Base-by-base conservation (phyloP, 176 grass and related monocot genomes). In the Musa acuminata region DNA sequence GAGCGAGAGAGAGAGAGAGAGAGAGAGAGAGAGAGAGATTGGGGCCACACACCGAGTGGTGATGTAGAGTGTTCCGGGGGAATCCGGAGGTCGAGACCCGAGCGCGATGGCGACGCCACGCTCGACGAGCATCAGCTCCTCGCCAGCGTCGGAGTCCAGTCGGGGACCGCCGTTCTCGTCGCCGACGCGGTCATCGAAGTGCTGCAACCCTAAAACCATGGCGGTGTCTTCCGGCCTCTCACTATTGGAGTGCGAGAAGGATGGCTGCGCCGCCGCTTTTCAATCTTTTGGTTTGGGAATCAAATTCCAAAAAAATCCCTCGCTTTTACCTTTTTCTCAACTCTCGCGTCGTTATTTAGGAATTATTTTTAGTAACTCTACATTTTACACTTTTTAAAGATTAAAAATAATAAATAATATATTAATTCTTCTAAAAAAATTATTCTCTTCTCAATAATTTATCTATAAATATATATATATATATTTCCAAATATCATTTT, bases 71-170 rank as follows among this genome's bases (percentile, higher is more conserved):
- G 91, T 99, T 10, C 95, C 91, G 26, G 78, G 78, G 4, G 84
- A 26, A 72, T 94, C 91, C 72, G 82, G 78, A 43, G 75, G 53
- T 2, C 86, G 88, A 78, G 59, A 16, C 70, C 82, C 88, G 9
- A 99, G 54, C 49, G 73, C 90, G 68, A 94, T 54, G 22, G 86
- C 81, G 57, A 84, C 88, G 70, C 70, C 73, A 51, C 25, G 78
- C 66, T 94, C 84, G 51, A 87, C 81, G 29, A 84, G 88, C 69
- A 99, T 54, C 53, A 99, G 62, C 80, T 99, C 95, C 84, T 99
- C 95, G 54, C 89, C 88, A 35, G 80, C 58, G 20, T 72, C 76
- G 13, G 74, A 64, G 73, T 99, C 78, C 25, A 94, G 84, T 8
- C 64, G 78, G 16, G 88, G 95, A 22, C 75, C 48, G 6, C 75